These are phyloP conservation scores for Trichophyton mentagrophytes DNA, from an alignment of 2,329 filamentous ascomycete genomes.

Conservation along the genomic window DNA sequence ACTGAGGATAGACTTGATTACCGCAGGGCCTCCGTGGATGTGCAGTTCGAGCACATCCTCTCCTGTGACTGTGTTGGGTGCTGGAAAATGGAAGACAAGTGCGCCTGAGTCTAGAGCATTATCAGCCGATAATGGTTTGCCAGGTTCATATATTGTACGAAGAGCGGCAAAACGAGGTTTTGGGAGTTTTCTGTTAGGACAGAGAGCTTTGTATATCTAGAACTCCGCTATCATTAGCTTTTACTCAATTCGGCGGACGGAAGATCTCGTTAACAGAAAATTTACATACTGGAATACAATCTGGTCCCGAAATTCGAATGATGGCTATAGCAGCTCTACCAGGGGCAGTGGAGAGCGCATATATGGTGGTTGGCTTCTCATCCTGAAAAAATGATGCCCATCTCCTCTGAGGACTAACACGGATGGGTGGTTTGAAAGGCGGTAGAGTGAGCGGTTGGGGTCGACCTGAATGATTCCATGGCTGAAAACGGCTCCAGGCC, in stretches of 20 bases:
- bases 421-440: background rate
- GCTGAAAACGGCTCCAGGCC: background rate
- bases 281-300: constrained; percentile 50
- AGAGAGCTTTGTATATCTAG: constrained; percentile 53
- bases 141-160: constrained; percentile 57
- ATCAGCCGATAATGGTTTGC: constrained; percentile 22
- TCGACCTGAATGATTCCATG: background rate
- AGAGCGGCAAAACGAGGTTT: constrained; percentile 55
- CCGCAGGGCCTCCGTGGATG: constrained; percentile 82
- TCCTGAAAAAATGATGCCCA: background rate
- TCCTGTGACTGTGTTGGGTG: constrained; percentile 72
- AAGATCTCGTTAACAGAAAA: background rate
- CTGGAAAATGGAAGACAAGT: constrained; percentile 69
- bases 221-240: background rate
- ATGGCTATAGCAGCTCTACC: constrained; percentile 85
- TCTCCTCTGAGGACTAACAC: background rate
- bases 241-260: constrained; percentile 6
- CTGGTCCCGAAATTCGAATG: constrained; percentile 70
- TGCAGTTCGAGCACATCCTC: constrained; percentile 89
- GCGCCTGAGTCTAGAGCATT: constrained; percentile 61
- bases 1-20: constrained; percentile 70
- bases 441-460: background rate
- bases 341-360: constrained; percentile 75
- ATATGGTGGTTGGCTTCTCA: constrained; percentile 52
- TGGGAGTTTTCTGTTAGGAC: constrained; percentile 42